phyloP scores from a whole-genome alignment of 805 yeast species.

The Candida tammaniensis region DNA sequence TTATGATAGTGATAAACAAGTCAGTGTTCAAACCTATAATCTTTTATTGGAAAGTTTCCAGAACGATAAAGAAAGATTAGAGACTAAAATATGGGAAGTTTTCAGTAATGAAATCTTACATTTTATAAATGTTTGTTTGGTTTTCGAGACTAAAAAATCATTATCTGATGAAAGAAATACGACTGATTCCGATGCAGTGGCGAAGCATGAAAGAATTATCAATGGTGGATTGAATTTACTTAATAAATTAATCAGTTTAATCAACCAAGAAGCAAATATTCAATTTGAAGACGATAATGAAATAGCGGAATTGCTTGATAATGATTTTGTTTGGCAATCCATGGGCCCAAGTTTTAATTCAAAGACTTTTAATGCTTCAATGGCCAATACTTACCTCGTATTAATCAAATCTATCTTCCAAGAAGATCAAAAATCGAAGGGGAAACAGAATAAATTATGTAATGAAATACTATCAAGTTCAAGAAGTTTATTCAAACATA shows the following conservation, averaged over 20 bases:
- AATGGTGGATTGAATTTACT: constrained; percentile 50
- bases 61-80: constrained; percentile 47
- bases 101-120: constrained; percentile 57
- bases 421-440: constrained; percentile 6
- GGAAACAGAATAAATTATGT: constrained; percentile 14
- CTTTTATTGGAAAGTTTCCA: constrained; percentile 56
- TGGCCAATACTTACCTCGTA: constrained; percentile 28
- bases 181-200: constrained; percentile 59
- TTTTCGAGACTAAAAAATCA: constrained; percentile 57
- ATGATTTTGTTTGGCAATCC: constrained; percentile 34
- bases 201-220: constrained; percentile 61
- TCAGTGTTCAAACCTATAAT: constrained; percentile 47
- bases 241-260: constrained; percentile 26
- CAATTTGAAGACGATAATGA: constrained; percentile 11
- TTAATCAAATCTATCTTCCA: constrained; percentile 20
- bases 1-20: constrained; percentile 67
- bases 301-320: constrained; percentile 21
- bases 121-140: constrained; percentile 50
- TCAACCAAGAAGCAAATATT: constrained; percentile 11
- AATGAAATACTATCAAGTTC: constrained; percentile 13
- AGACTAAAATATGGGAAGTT: constrained; percentile 53
- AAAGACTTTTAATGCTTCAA: constrained; percentile 27
- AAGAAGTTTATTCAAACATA: constrained; percentile 31
- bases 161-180: constrained; percentile 74
- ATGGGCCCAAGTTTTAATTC: constrained; percentile 21